phyloP scores from a whole-genome alignment of 2,329 filamentous ascomycete genomes.

The Clonostachys chloroleuca region DNA sequence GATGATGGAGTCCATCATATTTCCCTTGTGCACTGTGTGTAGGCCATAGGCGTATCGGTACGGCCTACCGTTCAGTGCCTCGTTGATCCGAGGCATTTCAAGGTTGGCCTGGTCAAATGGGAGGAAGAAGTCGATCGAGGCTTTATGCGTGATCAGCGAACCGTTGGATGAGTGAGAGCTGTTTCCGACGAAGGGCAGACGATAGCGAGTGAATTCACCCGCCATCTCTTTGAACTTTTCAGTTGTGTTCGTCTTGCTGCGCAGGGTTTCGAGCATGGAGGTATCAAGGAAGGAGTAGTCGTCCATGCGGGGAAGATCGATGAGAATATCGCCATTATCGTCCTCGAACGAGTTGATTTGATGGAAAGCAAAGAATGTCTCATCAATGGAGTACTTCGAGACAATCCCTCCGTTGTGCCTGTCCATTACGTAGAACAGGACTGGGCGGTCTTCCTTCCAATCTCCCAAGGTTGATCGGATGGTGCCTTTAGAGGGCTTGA shows the following conservation, averaged over 20 bases:
- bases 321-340: conserved; percentile 44
- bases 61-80: conserved; percentile 39
- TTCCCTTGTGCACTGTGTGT: conserved; percentile 50
- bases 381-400: conserved; percentile 61
- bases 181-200: conserved; percentile 25
- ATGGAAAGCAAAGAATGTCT: conserved; percentile 72
- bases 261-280: conserved; percentile 65
- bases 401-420: conserved; percentile 61
- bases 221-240: conserved; percentile 23
- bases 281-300: conserved; percentile 62
- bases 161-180: background rate
- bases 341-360: conserved; percentile 74
- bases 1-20: conserved; percentile 56
- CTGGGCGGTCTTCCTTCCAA: conserved; percentile 51
- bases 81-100: conserved; percentile 65
- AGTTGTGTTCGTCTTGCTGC: conserved; percentile 44
- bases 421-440: conserved; percentile 73
- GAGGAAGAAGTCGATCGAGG: conserved; percentile 14
- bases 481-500: conserved; percentile 44
- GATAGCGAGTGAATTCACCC: conserved; percentile 35
- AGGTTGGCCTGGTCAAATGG: conserved; percentile 43
- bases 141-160: background rate
- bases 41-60: conserved; percentile 60
- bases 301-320: conserved; percentile 48
- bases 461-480: conserved; percentile 61